These are phyloP conservation scores for Phaseolus coccineus DNA, from an alignment of 331 rosid species.

Conservation along the genomic window DNA sequence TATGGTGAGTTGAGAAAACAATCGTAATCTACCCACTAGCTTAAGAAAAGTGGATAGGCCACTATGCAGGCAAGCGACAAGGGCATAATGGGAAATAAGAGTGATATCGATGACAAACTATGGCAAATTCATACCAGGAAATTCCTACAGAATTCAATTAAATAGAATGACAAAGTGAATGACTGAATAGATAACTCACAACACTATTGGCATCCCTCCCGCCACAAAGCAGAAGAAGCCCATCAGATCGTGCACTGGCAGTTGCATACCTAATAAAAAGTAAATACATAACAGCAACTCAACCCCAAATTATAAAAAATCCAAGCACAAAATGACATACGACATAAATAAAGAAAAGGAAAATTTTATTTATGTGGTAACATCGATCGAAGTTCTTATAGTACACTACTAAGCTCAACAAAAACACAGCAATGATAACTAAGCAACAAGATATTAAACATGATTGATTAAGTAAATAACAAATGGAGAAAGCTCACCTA, in stretches of 20 bases:
- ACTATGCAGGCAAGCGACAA: slow-evolving; percentile 33
- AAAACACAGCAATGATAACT: neutral
- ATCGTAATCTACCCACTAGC: slow-evolving; percentile 52
- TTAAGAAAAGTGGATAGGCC: slow-evolving; percentile 44
- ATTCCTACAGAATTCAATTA: slow-evolving; percentile 19
- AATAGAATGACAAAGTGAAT: slow-evolving; percentile 16
- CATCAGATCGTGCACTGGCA: slow-evolving; percentile 99
- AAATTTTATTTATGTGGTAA: slow-evolving; percentile 3
- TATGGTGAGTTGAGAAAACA: slow-evolving; percentile 82
- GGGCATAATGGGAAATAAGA: slow-evolving; percentile 7
- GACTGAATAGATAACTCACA: slow-evolving; percentile 60
- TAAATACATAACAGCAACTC: slow-evolving; percentile 41
- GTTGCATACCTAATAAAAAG: slow-evolving; percentile 89
- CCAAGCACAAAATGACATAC: slow-evolving; percentile 36
- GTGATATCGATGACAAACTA: slow-evolving; percentile 31
- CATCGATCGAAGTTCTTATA: neutral
- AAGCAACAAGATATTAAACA: slow-evolving; percentile 1
- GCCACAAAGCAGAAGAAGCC: slow-evolving; percentile 98
- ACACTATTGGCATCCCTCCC: slow-evolving; percentile 99
- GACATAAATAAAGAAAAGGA: slow-evolving; percentile 18
- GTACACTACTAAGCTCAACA: slow-evolving; percentile 19
- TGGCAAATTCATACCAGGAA: neutral
- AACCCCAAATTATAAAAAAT: slow-evolving; percentile 35
- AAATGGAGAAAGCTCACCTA: slow-evolving; percentile 6
- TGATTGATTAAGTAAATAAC: slow-evolving; percentile 22